Evolutionary conservation across 78 protist species (phyloP).

Genomic region (Dictyostelium firmibasis): DNA sequence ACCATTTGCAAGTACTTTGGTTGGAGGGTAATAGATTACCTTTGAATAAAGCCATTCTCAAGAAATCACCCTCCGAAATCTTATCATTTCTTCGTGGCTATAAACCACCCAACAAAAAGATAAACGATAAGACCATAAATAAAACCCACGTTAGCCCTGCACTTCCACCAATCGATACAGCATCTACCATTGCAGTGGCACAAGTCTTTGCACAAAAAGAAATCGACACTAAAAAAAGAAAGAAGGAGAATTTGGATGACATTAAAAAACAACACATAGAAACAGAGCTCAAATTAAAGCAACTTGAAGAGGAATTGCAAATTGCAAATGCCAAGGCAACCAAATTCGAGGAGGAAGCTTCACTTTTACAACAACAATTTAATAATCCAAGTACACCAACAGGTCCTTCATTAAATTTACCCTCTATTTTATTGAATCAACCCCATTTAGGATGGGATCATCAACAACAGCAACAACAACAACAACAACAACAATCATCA

Average conservation of each 20-base stretch:
- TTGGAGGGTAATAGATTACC: constrained; percentile 64
- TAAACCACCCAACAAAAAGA: constrained; percentile 30
- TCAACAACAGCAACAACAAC: not conserved
- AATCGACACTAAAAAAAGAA: constrained; percentile 63
- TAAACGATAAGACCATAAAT: not conserved
- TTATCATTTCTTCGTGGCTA: constrained; percentile 21
- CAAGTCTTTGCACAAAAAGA: constrained; percentile 67
- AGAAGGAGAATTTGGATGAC: constrained; percentile 58
- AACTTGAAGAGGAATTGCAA: constrained; percentile 47
- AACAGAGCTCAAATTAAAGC: constrained; percentile 30
- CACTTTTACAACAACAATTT: constrained; percentile 55
- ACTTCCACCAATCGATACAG: constrained; percentile 58
- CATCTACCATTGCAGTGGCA: constrained; percentile 62
- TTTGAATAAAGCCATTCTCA: constrained; percentile 22
- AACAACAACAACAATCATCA: too few species aligned
- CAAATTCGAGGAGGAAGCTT: constrained; percentile 70
- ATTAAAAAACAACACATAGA: constrained; percentile 65
- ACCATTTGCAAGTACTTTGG: constrained; percentile 68
- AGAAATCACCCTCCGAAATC: constrained; percentile 54
- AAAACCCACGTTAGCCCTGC: not conserved
- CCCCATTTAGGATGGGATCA: constrained; percentile 46
- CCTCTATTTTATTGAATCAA: constrained; percentile 9
- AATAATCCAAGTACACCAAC: not conserved
- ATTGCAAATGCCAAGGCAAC: constrained; percentile 77
- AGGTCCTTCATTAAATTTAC: not conserved